Evolutionary conservation across 768 basidiomycete genomes (phyloP), one percentile per base, ranked within the genome.

Genomic region (Tylopilus rubrobrunneus): DNA sequence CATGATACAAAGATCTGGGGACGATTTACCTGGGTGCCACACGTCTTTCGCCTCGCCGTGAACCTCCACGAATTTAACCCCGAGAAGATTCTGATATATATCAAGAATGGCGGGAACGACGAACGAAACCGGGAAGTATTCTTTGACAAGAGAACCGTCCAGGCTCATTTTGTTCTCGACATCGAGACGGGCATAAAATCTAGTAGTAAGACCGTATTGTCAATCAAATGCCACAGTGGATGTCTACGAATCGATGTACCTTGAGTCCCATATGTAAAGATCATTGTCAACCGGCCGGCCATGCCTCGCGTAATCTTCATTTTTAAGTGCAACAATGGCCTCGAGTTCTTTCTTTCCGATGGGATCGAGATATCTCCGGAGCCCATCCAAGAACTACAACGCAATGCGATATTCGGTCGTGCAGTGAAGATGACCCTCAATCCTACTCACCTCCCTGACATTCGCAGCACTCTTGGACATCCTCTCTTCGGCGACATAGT

Each of bases 101-200:
- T 80, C 72, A 40, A 93, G 75, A 59, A 94, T 89, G 4, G 85
- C 77, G 6, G 89, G 86, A 11, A 93, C 85, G 39, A 93, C 85
- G 15, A 85, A 79, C 2, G 82, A 75, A 7, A 92, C 92, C 1
- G 90, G 89, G 79, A 94, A 92, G 68, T 92, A 90, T 67, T 92
- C 86, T 71, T 92, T 91, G 57, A 93, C 82, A 12, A 85, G 71
- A 55, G 79, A 78, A 56, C 88, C 85, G 61, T 92, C 89, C 33
- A 91, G 76, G 39, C 78, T 76, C 15, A 92, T 75, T 17, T 75
- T 75, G 61, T 77, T 73, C 67, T 92, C 86, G 51, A 85, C 74
- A 63, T 74, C 86, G 21, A 68, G 46, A 19, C 64, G 61, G 17
- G 45, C 52, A 47, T 66, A 68, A 45, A 68, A 67, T 51, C 62